phyloP scores from a whole-genome alignment of 2,329 filamentous ascomycete genomes.

The Aureobasidium uvarum region DNA sequence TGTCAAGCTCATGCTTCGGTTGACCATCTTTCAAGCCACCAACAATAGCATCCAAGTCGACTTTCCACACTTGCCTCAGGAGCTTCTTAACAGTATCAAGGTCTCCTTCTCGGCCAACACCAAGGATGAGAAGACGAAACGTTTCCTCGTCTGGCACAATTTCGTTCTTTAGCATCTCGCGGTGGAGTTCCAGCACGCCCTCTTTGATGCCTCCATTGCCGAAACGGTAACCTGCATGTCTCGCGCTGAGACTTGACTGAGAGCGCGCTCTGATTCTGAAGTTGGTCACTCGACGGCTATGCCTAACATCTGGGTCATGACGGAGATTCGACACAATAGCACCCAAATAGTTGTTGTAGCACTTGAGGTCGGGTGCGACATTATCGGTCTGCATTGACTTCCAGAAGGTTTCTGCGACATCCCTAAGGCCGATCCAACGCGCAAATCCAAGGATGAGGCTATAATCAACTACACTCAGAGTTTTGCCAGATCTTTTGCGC shows the following conservation, averaged over 20 bases:
- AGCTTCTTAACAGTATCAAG: constrained; percentile 48
- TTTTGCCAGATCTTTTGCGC: constrained; percentile 40
- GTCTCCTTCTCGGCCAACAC: constrained; percentile 54
- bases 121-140: constrained; percentile 54
- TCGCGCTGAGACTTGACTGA: not conserved
- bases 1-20: constrained; percentile 2
- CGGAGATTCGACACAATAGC: constrained; percentile 47
- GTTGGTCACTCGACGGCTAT: constrained; percentile 43
- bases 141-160: constrained; percentile 52
- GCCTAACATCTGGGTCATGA: constrained; percentile 40
- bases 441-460: constrained; percentile 55
- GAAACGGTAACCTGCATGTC: constrained; percentile 33
- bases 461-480: constrained; percentile 51
- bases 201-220: constrained; percentile 36
- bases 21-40: constrained; percentile 27
- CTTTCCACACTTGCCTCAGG: constrained; percentile 55
- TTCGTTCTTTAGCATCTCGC: constrained; percentile 49
- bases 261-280: constrained; percentile 32
- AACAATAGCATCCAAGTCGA: constrained; percentile 49
- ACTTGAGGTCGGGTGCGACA: constrained; percentile 48
- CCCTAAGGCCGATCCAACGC: constrained; percentile 47
- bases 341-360: constrained; percentile 57
- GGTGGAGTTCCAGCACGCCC: constrained; percentile 43
- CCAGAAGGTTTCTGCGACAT: constrained; percentile 51
- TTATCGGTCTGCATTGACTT: constrained; percentile 42